These are phyloP conservation scores for Plantago elongata DNA, from an alignment of 257 asterid genomes.

Conservation along the genomic window DNA sequence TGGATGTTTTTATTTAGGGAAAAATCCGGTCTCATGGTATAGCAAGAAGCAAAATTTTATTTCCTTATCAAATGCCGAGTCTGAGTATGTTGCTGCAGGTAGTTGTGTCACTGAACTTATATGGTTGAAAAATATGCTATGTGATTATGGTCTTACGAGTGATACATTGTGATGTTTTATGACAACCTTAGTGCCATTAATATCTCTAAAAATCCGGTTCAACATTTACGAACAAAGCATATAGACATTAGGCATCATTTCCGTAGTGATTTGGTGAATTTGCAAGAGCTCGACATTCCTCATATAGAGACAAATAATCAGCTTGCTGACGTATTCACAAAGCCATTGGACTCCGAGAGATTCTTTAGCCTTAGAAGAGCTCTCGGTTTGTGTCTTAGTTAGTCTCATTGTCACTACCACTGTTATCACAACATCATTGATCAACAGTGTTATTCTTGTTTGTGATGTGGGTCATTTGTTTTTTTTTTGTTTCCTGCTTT, in stretches of 20 bases:
- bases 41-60: not conserved
- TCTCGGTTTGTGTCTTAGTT: not conserved
- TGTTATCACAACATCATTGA: too few species aligned
- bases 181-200: not conserved
- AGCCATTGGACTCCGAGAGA: not conserved
- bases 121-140: not conserved
- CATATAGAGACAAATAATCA: not conserved
- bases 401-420: too few species aligned
- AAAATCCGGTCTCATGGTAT: not conserved
- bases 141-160: not conserved
- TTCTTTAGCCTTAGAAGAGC: not conserved
- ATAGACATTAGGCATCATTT: not conserved
- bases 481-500: too few species aligned
- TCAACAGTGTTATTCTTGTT: too few species aligned
- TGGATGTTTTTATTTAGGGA: not conserved
- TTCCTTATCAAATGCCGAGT: not conserved
- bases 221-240: not conserved
- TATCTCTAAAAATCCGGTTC: not conserved
- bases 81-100: not conserved
- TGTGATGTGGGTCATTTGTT: too few species aligned
- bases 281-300: too few species aligned
- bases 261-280: too few species aligned
- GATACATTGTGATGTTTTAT: not conserved
- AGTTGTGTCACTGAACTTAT: not conserved
- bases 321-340: not conserved